These are phyloP conservation scores for Dendrostoma leiphaemia DNA, from an alignment of 2,329 filamentous ascomycete species.

Conservation along the genomic window DNA sequence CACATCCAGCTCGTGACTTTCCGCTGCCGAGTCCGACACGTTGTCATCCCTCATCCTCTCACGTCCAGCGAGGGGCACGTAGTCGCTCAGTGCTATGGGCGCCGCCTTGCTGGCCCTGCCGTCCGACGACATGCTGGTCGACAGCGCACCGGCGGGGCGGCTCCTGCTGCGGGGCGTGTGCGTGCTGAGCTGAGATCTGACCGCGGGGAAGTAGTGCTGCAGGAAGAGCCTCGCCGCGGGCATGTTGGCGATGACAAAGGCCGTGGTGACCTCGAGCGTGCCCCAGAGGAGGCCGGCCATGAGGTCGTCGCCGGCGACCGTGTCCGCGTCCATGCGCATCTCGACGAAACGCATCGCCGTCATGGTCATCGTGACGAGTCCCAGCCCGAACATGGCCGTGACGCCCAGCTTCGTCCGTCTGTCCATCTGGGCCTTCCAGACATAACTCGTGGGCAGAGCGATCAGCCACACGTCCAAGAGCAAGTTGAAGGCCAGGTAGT, in stretches of 20 bases:
- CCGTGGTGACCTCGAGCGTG: not conserved
- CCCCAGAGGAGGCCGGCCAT: not conserved
- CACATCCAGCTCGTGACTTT: too few species aligned
- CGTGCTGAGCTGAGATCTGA: too few species aligned
- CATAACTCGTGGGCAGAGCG: not conserved
- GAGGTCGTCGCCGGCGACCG: not conserved
- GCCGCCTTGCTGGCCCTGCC: too few species aligned
- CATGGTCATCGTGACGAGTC: too few species aligned
- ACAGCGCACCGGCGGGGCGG: too few species aligned
- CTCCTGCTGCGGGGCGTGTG: too few species aligned
- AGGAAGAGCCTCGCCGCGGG: conserved; percentile 3
- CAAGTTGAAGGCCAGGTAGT: conserved; percentile 1
- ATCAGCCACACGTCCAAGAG: conserved; percentile 1
- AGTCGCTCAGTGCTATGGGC: too few species aligned
- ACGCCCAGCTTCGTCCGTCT: not conserved
- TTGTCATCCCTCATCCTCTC: too few species aligned
- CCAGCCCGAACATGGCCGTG: conserved; percentile 5
- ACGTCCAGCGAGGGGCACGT: too few species aligned
- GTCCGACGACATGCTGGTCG: too few species aligned
- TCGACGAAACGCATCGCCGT: too few species aligned
- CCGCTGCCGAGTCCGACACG: too few species aligned
- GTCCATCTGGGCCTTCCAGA: not conserved
- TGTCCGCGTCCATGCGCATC: not conserved
- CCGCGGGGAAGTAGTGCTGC: conserved; percentile 3
- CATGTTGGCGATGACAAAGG: not conserved